A percentile compares a stretch with the other conserved stretches of the same genome.
phyloP scores from a whole-genome alignment of 2,329 filamentous ascomycete genomes.

The Ophiocordyceps unilateralis region DNA sequence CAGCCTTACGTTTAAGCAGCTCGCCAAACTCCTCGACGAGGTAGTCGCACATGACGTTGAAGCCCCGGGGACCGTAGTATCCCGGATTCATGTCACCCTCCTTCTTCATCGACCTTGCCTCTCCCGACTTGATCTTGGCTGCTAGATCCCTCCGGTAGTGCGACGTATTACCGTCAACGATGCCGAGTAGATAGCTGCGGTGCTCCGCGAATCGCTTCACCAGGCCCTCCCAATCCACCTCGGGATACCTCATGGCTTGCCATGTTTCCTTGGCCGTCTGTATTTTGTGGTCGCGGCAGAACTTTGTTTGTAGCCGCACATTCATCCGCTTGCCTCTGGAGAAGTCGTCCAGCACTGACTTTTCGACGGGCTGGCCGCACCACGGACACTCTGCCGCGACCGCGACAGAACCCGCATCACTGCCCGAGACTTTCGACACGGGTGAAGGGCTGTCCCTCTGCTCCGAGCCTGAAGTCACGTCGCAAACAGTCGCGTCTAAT shows the following conservation, averaged over 20 bases:
- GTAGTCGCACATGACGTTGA: constrained; percentile 53
- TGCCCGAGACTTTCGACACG: neutral
- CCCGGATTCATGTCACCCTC: constrained; percentile 49
- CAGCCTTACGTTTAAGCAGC: constrained; percentile 41
- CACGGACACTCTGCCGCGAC: constrained; percentile 39
- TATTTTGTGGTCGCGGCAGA: constrained; percentile 47
- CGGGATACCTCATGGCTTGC: constrained; percentile 43
- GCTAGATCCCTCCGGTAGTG: constrained; percentile 43
- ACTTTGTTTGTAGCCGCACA: constrained; percentile 40
- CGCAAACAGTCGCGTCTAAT: neutral
- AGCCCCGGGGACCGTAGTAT: constrained; percentile 68
- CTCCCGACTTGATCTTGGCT: constrained; percentile 35
- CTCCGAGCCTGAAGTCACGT: constrained; percentile 2
- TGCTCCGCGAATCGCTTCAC: constrained; percentile 40
- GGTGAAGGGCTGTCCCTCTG: neutral
- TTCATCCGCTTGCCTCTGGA: constrained; percentile 29
- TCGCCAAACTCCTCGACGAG: constrained; percentile 43
- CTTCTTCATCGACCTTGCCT: constrained; percentile 41
- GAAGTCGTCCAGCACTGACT: constrained; percentile 34
- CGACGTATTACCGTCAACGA: constrained; percentile 43
- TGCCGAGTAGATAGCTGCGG: constrained; percentile 32
- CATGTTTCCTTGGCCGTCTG: constrained; percentile 31
- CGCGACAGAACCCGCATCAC: constrained; percentile 1
- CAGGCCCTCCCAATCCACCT: constrained; percentile 50
- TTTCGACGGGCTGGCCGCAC: constrained; percentile 44